Evolutionary conservation across 257 asterid species (phyloP), one percentile per base, ranked within the genome.

Genomic region (Nicotiana tabacum): DNA sequence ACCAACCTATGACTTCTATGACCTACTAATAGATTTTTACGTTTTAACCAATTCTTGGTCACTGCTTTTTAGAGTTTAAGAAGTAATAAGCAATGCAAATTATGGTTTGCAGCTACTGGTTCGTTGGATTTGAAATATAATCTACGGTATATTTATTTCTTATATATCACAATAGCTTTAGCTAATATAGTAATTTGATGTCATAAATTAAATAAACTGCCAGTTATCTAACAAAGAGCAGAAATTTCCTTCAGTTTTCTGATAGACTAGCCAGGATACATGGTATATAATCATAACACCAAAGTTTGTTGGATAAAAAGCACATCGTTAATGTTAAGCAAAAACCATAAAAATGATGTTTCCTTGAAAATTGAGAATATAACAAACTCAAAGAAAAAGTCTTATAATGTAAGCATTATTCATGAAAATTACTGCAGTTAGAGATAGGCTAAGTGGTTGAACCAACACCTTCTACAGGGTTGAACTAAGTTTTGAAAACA

Each of bases 361-460:
- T 48, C 15, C 56, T 48, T 10, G 56, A 48, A 9, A 48, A 48
- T 48, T 48, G 4, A 21, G 46, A 46, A 46, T 72, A 46, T 72
- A 74, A 48, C 79, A 11, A 74, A 24, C 33, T 48, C 33, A 74
- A 8, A 70, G 61, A 13, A 48, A 79, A 66, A 81, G 87, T 82
- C 91, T 88, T 89, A 53, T 35, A 80, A 87, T 81, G 46, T 46
- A 93, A 90, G 87, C 78, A 83, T 82, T 37, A 60, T 8, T n/a
- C 66, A 80, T 82, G 83, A 77, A 84, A 84, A 80, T 2, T 81
- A 11, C 29, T 85, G 83, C 83, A 82, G 82, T 86, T 81, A 4
- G 4, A 53, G 84, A 84, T 80, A 53, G 18, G 51, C 24, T 67
- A 85, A 92, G 97, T 88, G 90, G 95, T 90, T 93, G 92, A 90